Evolutionary conservation across 106 monocot genomes (phyloP).

Genomic region (Dendrobium catenatum): DNA sequence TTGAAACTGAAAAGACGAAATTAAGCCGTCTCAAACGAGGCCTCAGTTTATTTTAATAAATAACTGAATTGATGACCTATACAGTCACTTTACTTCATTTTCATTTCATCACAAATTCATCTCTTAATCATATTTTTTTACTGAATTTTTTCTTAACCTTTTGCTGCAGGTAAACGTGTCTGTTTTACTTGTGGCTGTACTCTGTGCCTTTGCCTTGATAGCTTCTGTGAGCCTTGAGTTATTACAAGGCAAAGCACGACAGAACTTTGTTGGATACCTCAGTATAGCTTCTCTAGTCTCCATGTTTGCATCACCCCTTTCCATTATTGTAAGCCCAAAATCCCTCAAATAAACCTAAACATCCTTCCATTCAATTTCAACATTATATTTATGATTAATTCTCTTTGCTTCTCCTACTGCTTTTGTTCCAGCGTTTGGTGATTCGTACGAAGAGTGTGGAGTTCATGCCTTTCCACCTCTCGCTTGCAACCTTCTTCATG

Average conservation of each 20-base stretch:
- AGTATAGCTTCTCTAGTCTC: slow-evolving; percentile 79
- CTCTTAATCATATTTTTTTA: too few relatives aligned
- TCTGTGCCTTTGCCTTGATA: slow-evolving; percentile 43
- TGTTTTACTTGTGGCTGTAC: slow-evolving; percentile 37
- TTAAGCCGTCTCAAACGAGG: too few relatives aligned
- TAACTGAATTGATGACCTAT: too few relatives aligned
- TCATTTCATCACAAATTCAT: too few relatives aligned
- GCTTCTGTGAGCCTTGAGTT: slow-evolving; percentile 44
- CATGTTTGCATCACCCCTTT: slow-evolving; percentile 91
- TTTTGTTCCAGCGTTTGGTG: slow-evolving; percentile 43
- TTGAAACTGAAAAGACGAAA: too few relatives aligned
- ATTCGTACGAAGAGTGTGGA: slow-evolving; percentile 65
- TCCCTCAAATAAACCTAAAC: not conserved
- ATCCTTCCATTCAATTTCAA: not conserved
- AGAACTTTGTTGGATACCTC: slow-evolving; percentile 69
- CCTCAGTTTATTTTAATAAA: too few relatives aligned
- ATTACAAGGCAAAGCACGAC: slow-evolving; percentile 34
- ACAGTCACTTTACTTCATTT: too few relatives aligned
- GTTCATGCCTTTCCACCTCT: slow-evolving; percentile 84
- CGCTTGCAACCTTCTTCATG: slow-evolving; percentile 74
- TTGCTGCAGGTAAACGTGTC: slow-evolving; percentile 18
- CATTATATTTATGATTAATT: not conserved
- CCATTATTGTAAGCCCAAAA: slow-evolving; percentile 54
- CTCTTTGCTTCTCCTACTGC: not conserved
- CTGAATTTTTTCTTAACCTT: too few relatives aligned